A percentile compares a stretch with the other conserved stretches of the same genome.
Evolutionary conservation across 2,329 filamentous ascomycete genomes (phyloP).

Genomic region (Aureobasidium subglaciale): DNA sequence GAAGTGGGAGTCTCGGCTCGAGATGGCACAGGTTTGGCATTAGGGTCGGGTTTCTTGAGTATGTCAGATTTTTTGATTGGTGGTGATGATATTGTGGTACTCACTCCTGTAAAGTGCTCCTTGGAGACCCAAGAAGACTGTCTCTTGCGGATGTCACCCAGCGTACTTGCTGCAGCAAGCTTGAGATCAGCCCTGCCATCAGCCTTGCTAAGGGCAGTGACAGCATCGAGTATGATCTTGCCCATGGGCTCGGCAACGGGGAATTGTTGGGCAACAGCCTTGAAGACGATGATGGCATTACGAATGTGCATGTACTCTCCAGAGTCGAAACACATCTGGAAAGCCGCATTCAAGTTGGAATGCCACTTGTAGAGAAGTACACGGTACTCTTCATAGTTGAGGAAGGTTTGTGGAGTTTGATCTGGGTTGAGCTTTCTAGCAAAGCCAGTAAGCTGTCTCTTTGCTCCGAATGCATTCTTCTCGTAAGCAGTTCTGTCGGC

Average conservation of each 20-base stretch:
- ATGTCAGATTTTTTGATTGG: not conserved
- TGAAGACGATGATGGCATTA: constrained; percentile 86
- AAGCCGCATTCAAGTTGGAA: constrained; percentile 66
- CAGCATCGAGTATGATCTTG: constrained; percentile 56
- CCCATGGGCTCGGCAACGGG: constrained; percentile 88
- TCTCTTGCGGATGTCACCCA: constrained; percentile 61
- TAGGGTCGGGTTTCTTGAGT: constrained; percentile 12
- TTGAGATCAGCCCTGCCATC: constrained; percentile 66
- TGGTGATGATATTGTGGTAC: constrained; percentile 21
- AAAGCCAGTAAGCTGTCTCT: constrained; percentile 67
- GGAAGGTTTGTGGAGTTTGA: constrained; percentile 59
- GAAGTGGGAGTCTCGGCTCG: constrained; percentile 33
- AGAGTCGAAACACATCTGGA: constrained; percentile 74
- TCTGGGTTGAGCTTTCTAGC: constrained; percentile 64
- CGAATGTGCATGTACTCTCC: constrained; percentile 97
- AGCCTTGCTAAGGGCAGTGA: constrained; percentile 54
- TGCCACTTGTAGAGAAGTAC: constrained; percentile 88
- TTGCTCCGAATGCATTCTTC: constrained; percentile 66
- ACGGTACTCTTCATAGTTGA: constrained; percentile 82
- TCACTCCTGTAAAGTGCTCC: constrained; percentile 63
- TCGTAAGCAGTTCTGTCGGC: constrained; percentile 68
- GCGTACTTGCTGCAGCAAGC: constrained; percentile 63
- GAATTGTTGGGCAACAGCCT: constrained; percentile 72
- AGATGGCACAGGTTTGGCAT: constrained; percentile 33
- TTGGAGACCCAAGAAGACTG: constrained; percentile 66